Base-by-base conservation (phyloP, 2,329 filamentous ascomycete species). In the Huntiella abstrusa region DNA sequence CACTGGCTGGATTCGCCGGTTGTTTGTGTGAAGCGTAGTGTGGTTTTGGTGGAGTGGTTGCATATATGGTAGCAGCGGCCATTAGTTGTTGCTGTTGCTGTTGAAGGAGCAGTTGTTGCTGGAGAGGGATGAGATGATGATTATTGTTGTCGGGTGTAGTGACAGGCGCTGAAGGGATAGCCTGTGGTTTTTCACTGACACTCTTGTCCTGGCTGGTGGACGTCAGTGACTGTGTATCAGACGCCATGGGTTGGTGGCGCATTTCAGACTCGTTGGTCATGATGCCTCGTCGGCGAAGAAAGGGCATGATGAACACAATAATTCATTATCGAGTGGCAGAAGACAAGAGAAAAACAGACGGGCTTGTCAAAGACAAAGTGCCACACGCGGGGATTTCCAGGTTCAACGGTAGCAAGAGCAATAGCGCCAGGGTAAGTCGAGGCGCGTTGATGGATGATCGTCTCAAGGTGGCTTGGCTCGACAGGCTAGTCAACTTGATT, bases 271-370 rank as follows among this genome's bases (percentile, higher is more conserved):
- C 71, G 65, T 68, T 73, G 62, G 66, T 70, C 65, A 67, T 63
- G 55, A 69, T 71, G 63, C 70, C 71, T 59, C 70, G 71, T 60
- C 71, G 71, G 62, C 72, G 72, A 62, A 75, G 64, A 54, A 76
- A 73, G 56, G 72, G 70, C 72, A 76, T 76, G 55, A 53, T 61
- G 57, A 57, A 58, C 56, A 56, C 54, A 57, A 58, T 51, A 62
- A 62, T 65, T 66, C 57, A 52, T 61, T 40, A 46, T 46, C 43
- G 11, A 41, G 41, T 45, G 17, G 59, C 54, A 54, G 34, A 35
- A 33, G 40, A 46, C 32, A 33, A 46, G 45, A 37, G 15, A 15
- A 28, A 28, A 28, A 28, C 22, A 28, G 22, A 28, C 22, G 22
- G 22, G 22, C 22, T 28, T 28, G 11, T 43, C 32, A 34, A 16